phyloP scores from a whole-genome alignment of 192 early-diverging fungal genomes.

The Rhizoclosmatium sp. region DNA sequence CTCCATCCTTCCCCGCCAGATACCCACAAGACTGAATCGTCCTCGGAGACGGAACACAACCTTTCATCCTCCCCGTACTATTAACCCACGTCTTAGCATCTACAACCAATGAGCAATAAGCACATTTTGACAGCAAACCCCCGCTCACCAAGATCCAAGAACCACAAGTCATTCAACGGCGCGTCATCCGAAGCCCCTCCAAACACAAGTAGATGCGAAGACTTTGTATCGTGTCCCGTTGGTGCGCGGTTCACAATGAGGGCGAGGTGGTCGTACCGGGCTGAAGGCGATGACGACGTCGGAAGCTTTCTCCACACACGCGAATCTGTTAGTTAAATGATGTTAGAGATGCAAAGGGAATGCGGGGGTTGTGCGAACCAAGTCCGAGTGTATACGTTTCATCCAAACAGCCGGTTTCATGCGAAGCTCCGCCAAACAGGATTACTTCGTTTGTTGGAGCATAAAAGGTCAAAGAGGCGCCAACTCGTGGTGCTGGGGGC shows the following conservation, averaged over 20 bases:
- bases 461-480: not conserved
- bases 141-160: not conserved
- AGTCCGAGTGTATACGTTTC: not conserved
- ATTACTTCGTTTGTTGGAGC: not conserved
- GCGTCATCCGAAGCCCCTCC: not conserved
- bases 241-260: not conserved
- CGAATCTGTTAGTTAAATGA: not conserved
- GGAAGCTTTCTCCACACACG: not conserved
- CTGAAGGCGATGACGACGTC: not conserved
- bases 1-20: not conserved
- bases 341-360: not conserved
- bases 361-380: not conserved
- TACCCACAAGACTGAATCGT: constrained; percentile 3
- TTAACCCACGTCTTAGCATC: not conserved
- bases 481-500: not conserved
- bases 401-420: not conserved
- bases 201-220: not conserved
- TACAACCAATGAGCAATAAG: not conserved
- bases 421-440: constrained; percentile 8
- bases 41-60: not conserved
- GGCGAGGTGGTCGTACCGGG: constrained; percentile 16
- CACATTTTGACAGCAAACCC: not conserved
- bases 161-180: not conserved
- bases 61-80: not conserved
- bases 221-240: not conserved